Evolutionary conservation across 768 basidiomycete genomes (phyloP), one percentile per base, ranked within the genome.

Genomic region (Calocybe indica): DNA sequence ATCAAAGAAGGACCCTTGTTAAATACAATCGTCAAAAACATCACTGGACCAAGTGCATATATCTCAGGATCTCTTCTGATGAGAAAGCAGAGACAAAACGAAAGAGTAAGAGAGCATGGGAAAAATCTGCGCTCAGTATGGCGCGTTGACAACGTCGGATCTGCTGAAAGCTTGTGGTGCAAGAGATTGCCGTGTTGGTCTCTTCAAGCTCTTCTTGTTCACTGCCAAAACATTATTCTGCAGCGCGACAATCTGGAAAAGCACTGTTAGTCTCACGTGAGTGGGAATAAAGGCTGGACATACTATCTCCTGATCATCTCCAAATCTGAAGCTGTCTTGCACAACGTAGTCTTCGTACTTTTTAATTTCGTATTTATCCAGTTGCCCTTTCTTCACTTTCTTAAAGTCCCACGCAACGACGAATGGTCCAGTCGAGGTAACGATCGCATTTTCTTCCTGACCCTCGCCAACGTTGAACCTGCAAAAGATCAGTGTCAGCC

Each of bases 371-470:
- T 97, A 98, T 63, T 87, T 88, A 66, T 92, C 90, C 37, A 87
- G 74, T 43, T 80, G 78, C 46, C 96, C 96, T 66, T 85, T 85
- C 77, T 95, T 97, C 53, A 98, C 89, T 61, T 94, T 92, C 39
- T 76, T 79, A 63, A 99, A 95, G 79, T 98, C 94, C 94, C 94
- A 99, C 5, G 92, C 93, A 58, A 97, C 78, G 49, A 97, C 88
- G 56, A 81, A 97, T 61, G 83, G 80, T 13, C 95, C 95, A 0
- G 85, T 93, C 10, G 92, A 92, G 0, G 95, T 98, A 40, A 98
- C 85, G 48, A 98, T 98, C 3, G 92, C 90, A 59, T 90, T 93
- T 71, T 98, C 96, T 52, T 85, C 82, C 54, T 89, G 82, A 12
- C 83, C 87, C 59, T 88, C 80, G 22, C 88, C 92, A 54, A 85